Evolutionary conservation across 2,329 filamentous ascomycete species (phyloP), one percentile per base, ranked within the genome.

Genomic region (Setomelanomma holmii): DNA sequence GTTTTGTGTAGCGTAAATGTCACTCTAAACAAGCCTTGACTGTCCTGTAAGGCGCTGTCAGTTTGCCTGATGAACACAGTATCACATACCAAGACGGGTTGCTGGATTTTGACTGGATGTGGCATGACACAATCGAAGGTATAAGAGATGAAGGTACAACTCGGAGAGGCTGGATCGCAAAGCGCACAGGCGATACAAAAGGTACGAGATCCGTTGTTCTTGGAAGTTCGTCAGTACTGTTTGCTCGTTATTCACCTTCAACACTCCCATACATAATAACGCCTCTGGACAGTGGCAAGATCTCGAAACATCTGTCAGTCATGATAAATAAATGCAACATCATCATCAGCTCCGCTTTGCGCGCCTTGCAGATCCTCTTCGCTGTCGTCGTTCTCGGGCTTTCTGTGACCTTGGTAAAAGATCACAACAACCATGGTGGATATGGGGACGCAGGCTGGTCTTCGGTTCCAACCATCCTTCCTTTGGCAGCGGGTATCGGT

Each of bases 281-380:
- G 12, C 12, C 12, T 27, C 24, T 27, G 6, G 12, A 6, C 24
- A 27, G 12, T 30, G 10, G 10, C 14, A 14, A 6, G 14, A 3
- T 8, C 27, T 14, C 14, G 27, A 30, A 6, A 14, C 5, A 30
- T 14, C 17, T 21, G 5, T 20, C 17, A 34, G 36, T 23, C 11
- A 49, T 49, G 40, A 23, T 33, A 19, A 11, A 24, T 34, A 33
- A 17, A 24, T n/a, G 33, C 30, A 45, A 39, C n/a, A 10, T 41
- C 19, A 30, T 50, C 45, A 34, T 58, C 51, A 55, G 45, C 38
- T 45, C 59, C 30, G 49, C 36, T 41, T 39, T 61, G 21, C 60
- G 65, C 5, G 54, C 51, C 21, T 27, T 51, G 4, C 64, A 68
- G 46, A 33, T 50, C 5, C 34, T 67, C 24, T 61, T 66, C 43